Base-by-base conservation (phyloP, 2,329 filamentous ascomycete genomes). In the Xylariaceae sp. region DNA sequence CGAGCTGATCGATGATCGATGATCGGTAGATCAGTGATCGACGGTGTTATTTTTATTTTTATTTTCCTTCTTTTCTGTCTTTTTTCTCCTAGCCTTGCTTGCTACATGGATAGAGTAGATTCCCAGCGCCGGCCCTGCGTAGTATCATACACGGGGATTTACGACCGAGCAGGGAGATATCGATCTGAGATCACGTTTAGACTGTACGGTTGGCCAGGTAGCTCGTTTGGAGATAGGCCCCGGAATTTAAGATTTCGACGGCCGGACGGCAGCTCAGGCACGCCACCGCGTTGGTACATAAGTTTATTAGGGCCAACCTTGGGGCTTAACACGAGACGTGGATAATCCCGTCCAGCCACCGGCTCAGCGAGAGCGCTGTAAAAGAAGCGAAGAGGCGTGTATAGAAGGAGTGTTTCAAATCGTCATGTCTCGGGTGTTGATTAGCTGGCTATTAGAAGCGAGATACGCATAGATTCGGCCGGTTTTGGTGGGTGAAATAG, bases 1-100 rank as follows among this genome's bases (percentile, higher is more conserved):
- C 59, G 58, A 65, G 18, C 52, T 71, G 20, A 45, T 66, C n/a
- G 62, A 49, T 40, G 40, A 40, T 43, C 9, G 18, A 29, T 42
- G 41, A 40, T 43, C 9, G 18, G 32, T 43, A 32, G 50, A 47
- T 52, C 44, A 37, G 48, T 56, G 44, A 52, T 50, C 32, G 47
- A 3, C 29, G 14, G 23, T 20, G 23, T 4, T 26, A 9, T 26
- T 26, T 26, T 26, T 4, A 4, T 26, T 26, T 26, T 26, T 26
- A 26, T 26, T 26, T n/a, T n/a, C n/a, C n/a, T n/a, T n/a, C n/a
- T n/a, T n/a, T n/a, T n/a, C n/a, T n/a, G n/a, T n/a, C n/a, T n/a
- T n/a, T n/a, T n/a, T n/a, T n/a, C n/a, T n/a, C n/a, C n/a, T n/a
- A n/a, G n/a, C n/a, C n/a, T n/a, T n/a, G n/a, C n/a, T n/a, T n/a